phyloP scores from a whole-genome alignment of 257 asterid genomes.

The Solanum rostratum region DNA sequence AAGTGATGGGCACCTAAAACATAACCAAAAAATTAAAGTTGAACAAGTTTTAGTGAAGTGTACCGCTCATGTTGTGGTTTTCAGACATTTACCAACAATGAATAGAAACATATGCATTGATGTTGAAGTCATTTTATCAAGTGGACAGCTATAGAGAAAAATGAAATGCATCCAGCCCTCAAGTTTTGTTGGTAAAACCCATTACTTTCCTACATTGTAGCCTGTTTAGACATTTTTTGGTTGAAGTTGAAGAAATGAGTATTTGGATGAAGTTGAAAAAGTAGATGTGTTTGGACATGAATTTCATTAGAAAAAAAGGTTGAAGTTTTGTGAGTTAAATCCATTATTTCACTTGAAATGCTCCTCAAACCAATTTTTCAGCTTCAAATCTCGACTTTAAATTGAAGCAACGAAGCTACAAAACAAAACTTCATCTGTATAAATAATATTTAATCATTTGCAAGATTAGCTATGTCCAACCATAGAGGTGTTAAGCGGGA shows the following conservation, averaged over 20 bases:
- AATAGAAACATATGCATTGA: background rate
- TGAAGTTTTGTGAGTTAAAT: background rate
- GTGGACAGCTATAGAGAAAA: background rate
- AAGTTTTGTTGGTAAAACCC: background rate
- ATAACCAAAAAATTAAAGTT: background rate
- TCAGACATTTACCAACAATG: background rate
- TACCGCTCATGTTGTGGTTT: background rate
- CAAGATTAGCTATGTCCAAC: background rate
- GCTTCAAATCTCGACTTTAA: background rate
- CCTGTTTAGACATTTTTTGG: background rate
- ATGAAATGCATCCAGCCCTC: background rate
- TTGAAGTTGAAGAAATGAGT: background rate
- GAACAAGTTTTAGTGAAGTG: background rate
- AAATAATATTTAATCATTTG: background rate
- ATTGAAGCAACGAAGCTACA: background rate
- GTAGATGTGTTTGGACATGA: background rate
- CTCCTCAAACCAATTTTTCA: background rate
- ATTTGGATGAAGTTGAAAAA: background rate
- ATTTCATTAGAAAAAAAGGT: background rate
- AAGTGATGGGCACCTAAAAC: conserved; percentile 82
- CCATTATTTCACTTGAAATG: background rate
- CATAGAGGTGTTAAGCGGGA: background rate
- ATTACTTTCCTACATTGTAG: background rate
- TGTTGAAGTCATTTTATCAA: background rate
- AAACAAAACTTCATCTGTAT: background rate